A percentile compares a stretch with the other conserved stretches of the same genome.
phyloP scores from a whole-genome alignment of 1,284 basidiomycete species.

The Sporisorium scitamineum region DNA sequence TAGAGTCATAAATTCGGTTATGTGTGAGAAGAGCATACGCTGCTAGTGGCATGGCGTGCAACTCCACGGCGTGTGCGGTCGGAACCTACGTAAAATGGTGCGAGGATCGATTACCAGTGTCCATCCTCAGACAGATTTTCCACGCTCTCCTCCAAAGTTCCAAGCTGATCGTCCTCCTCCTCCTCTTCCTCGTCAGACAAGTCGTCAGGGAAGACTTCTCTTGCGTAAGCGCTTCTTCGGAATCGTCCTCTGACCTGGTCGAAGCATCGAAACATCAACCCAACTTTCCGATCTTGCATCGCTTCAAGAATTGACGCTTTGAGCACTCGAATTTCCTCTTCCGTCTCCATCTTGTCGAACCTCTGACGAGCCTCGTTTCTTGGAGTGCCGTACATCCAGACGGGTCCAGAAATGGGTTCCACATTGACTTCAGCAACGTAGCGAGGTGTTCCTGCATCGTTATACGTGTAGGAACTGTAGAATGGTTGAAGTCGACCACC shows the following conservation, averaged over 20 bases:
- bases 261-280: constrained; percentile 45
- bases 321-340: constrained; percentile 15
- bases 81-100: neutral
- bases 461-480: constrained; percentile 26
- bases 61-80: too few species aligned
- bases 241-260: constrained; percentile 25
- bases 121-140: constrained; percentile 27
- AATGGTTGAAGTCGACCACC: constrained; percentile 46
- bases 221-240: constrained; percentile 13
- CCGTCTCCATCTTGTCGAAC: neutral
- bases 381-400: constrained; percentile 42
- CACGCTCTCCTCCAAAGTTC: neutral
- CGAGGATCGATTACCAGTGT: constrained; percentile 15
- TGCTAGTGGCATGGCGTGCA: too few species aligned
- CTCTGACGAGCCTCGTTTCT: neutral
- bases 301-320: constrained; percentile 8
- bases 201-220: constrained; percentile 45
- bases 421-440: constrained; percentile 52
- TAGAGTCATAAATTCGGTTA: neutral
- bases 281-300: constrained; percentile 23
- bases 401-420: constrained; percentile 12
- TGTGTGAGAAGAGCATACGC: neutral
- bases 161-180: neutral
- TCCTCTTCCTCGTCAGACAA: constrained; percentile 27
- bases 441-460: constrained; percentile 27